phyloP scores from a whole-genome alignment of 202 grass and related monocot species.

The Saccharum hybrid region DNA sequence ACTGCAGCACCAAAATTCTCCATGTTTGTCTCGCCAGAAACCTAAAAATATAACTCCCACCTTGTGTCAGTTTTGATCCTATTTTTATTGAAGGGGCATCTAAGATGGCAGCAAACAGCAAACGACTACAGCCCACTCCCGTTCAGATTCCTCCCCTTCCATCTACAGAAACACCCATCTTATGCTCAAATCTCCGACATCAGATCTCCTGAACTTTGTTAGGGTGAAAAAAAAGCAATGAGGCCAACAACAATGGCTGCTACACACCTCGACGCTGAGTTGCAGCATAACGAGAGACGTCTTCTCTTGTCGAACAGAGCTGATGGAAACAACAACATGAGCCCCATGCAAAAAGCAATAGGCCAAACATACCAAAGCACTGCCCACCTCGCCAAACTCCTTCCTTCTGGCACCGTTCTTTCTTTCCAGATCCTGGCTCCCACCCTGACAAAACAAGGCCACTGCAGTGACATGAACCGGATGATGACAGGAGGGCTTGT shows the following conservation, averaged over 20 bases:
- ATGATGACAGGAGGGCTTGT: constrained; percentile 59
- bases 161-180: constrained; percentile 14
- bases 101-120: constrained; percentile 28
- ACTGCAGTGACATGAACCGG: constrained; percentile 45
- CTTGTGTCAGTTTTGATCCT: constrained; percentile 26
- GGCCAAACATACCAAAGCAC: constrained; percentile 64
- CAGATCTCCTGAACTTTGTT: constrained; percentile 18
- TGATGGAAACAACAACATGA: constrained; percentile 33
- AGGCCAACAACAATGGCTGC: constrained; percentile 24
- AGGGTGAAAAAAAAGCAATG: background rate
- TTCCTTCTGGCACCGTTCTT: constrained; percentile 65
- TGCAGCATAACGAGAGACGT: constrained; percentile 45
- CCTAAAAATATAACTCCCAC: constrained; percentile 25
- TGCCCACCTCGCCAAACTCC: constrained; percentile 65
- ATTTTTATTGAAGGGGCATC: constrained; percentile 48
- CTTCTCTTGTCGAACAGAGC: constrained; percentile 53
- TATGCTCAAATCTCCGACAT: constrained; percentile 27
- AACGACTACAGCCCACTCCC: constrained; percentile 14
- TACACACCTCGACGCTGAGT: constrained; percentile 34
- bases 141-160: constrained; percentile 11
- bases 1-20: constrained; percentile 6
- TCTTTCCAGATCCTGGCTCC: constrained; percentile 69
- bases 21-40: constrained; percentile 7
- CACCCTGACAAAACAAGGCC: constrained; percentile 55
- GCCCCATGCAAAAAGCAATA: constrained; percentile 58